phyloP scores from a whole-genome alignment of 805 yeast species.

The Limtongia smithiae region DNA sequence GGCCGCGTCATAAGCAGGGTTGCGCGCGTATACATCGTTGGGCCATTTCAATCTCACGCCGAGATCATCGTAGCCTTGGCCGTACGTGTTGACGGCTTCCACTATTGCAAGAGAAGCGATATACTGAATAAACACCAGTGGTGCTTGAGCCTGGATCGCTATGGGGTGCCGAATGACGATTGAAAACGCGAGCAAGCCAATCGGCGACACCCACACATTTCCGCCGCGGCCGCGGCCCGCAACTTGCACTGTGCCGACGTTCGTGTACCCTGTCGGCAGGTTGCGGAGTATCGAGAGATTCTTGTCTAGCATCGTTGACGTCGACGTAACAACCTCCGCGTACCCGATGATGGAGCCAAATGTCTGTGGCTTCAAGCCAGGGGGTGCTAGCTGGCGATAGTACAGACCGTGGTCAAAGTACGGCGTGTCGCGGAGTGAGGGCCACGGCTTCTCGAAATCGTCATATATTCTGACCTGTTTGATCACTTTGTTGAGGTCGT shows the following conservation, averaged over 20 bases:
- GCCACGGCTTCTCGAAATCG: conserved; percentile 45
- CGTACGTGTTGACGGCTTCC: conserved; percentile 66
- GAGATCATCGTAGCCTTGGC: conserved; percentile 63
- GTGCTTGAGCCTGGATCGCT: conserved; percentile 39
- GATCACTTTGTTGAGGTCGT: conserved; percentile 52
- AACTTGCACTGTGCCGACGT: conserved; percentile 78
- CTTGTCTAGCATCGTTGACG: conserved; percentile 70
- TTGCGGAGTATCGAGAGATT: conserved; percentile 57
- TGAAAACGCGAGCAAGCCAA: conserved; percentile 84
- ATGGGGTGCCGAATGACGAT: conserved; percentile 59
- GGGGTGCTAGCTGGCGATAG: conserved; percentile 37
- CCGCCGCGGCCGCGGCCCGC: conserved; percentile 94
- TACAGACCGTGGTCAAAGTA: conserved; percentile 64
- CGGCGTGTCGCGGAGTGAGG: conserved; percentile 49
- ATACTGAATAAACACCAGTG: conserved; percentile 84
- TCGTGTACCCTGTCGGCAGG: conserved; percentile 65
- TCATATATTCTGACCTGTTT: conserved; percentile 53
- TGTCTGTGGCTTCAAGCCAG: conserved; percentile 6
- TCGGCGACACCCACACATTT: conserved; percentile 91
- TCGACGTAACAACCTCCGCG: conserved; percentile 88
- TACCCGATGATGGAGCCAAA: conserved; percentile 64
- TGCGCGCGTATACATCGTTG: conserved; percentile 77
- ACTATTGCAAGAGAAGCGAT: conserved; percentile 77
- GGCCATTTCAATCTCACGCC: conserved; percentile 95
- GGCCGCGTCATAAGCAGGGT: conserved; percentile 44